phyloP scores from a whole-genome alignment of 1,284 basidiomycete species.

The Boletus austroedulis region DNA sequence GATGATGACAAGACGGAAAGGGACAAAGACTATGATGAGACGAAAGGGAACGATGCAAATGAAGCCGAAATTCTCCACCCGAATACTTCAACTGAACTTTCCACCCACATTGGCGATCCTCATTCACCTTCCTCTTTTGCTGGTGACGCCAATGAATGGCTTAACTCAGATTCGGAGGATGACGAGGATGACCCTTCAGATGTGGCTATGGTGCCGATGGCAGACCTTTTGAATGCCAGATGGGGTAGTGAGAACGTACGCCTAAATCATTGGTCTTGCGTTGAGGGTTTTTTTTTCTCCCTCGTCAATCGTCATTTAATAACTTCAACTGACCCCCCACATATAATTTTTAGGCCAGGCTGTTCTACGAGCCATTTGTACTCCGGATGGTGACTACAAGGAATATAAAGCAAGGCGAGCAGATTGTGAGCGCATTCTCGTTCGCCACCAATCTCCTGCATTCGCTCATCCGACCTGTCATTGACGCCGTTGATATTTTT shows the following conservation, averaged over 20 bases:
- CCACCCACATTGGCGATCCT: slow-evolving; percentile 52
- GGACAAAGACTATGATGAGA: slow-evolving; percentile 23
- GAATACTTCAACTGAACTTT: slow-evolving; percentile 38
- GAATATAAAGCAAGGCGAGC: slow-evolving; percentile 74
- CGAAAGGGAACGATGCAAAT: slow-evolving; percentile 30
- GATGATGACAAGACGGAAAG: slow-evolving; percentile 30
- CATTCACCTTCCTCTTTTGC: slow-evolving; percentile 22
- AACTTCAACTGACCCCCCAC: neutral
- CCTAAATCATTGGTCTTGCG: neutral
- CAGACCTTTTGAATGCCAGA: slow-evolving; percentile 90
- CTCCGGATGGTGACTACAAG: slow-evolving; percentile 84
- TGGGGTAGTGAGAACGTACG: slow-evolving; percentile 84
- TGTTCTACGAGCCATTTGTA: slow-evolving; percentile 74
- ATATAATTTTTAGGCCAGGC: slow-evolving; percentile 57
- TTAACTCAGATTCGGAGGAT: slow-evolving; percentile 55
- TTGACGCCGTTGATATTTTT: neutral
- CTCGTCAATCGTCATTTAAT: neutral
- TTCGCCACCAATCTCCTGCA: neutral
- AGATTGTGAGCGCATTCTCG: slow-evolving; percentile 64
- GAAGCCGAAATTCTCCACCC: slow-evolving; percentile 17
- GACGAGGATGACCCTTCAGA: slow-evolving; percentile 65
- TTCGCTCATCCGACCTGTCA: neutral
- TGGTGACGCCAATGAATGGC: slow-evolving; percentile 24
- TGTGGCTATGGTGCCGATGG: slow-evolving; percentile 95
- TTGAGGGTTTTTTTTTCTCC: neutral